Base-by-base conservation (phyloP, 1,284 basidiomycete species). In the Pholiota adiposa region DNA sequence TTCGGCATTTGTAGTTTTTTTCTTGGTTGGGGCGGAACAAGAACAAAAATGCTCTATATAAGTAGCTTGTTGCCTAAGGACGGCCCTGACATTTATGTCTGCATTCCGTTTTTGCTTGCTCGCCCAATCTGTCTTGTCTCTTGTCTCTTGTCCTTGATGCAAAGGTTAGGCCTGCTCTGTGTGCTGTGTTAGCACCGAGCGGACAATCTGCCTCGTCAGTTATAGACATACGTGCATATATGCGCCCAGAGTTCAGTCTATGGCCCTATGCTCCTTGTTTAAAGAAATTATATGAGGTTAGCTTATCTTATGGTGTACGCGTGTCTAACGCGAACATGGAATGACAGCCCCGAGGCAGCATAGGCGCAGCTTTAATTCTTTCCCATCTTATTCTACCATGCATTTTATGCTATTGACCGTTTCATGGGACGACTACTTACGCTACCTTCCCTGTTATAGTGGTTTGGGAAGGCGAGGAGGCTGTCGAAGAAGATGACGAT, bases 401-500 rank as follows among this genome's bases (percentile, higher is more conserved):
- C 38, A 11, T 27, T 50, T 41, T 50, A 11, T 25, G 21, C 46
- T 41, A 21, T 29, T 19, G 19, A 4, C 4, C 48, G 31, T 56
- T 44, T 25, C 25, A 16, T 52, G 27, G 46, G 14, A 41, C 27
- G 23, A 40, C 29, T 56, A 59, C 65, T 71, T 55, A 69, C 68
- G 51, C 56, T 44, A 49, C 62, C 38, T 60, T 54, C 59, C 62
- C 31, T 65, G 43, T 65, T 64, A 51, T 75, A 92, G 89, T 85
- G 85, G 74, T 81, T 66, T 92, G 88, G 88, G 89, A 92, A 68
- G 87, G 83, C 1, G 73, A 79, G 29, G 83, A 85, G 18, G 82
- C 80, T 3, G 63, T 86, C 51, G 82, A 88, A 62, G 79, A 78
- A 49, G 60, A 64, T 44, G 64, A 64, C 53, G 62, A 76, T 9